phyloP scores from a whole-genome alignment of 306 rosid genomes.

The Lathyrus aphaca region DNA sequence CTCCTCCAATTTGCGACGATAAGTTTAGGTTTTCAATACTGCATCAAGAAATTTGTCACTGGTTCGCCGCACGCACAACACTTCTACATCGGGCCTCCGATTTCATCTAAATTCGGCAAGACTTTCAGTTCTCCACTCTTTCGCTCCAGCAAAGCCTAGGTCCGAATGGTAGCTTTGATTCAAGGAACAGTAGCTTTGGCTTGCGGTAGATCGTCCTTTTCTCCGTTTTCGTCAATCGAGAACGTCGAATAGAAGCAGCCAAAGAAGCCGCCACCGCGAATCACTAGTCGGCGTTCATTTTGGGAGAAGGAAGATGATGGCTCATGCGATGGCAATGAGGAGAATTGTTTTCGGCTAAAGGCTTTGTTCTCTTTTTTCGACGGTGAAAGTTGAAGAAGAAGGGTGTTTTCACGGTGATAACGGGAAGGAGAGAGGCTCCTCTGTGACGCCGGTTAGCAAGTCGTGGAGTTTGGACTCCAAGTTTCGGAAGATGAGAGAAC shows the following conservation, averaged over 20 bases:
- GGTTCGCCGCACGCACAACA: slow-evolving; percentile 54
- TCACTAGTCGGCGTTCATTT: too few species aligned
- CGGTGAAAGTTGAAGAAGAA: too few species aligned
- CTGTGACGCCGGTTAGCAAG: too few species aligned
- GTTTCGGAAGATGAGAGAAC: too few species aligned
- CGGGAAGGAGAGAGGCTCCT: too few species aligned
- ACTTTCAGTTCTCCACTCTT: slow-evolving; percentile 40
- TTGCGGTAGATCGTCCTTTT: slow-evolving; percentile 42
- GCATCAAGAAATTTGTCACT: slow-evolving; percentile 50
- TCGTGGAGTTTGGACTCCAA: too few species aligned
- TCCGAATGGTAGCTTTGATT: slow-evolving; percentile 25
- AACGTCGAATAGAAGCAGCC: too few species aligned
- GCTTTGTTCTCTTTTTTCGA: too few species aligned
- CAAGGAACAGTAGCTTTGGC: slow-evolving; percentile 50
- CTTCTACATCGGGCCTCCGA: slow-evolving; percentile 49
- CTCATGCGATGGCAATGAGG: too few species aligned
- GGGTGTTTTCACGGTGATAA: too few species aligned
- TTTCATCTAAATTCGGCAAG: slow-evolving; percentile 39
- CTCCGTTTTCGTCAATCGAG: slow-evolving; percentile 60
- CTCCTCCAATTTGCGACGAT: slow-evolving; percentile 31
- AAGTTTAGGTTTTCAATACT: slow-evolving; percentile 48
- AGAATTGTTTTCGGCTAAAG: too few species aligned
- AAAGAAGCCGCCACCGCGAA: slow-evolving; percentile 42
- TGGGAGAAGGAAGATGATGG: too few species aligned
- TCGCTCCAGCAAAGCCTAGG: slow-evolving; percentile 40